Percentiles rank a stretch among this genome's conserved stretches.
Evolutionary conservation across 73 alveolate species (phyloP).

Genomic region (Urostyla sp.): DNA sequence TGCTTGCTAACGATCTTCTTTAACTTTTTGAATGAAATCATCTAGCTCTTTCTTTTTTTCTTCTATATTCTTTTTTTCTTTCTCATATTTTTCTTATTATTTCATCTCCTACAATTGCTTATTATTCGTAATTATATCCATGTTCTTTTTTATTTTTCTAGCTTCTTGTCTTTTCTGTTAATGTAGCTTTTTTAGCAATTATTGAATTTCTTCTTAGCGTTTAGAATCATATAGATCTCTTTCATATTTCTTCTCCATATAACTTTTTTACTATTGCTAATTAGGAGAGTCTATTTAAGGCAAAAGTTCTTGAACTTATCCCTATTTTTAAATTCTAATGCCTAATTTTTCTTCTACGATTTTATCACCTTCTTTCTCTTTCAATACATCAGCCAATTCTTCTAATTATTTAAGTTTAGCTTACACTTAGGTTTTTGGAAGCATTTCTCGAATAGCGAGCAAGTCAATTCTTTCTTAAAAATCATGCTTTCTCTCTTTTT

Average conservation of each 20-base stretch:
- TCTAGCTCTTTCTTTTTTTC: slow-evolving; percentile 9
- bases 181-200: not conserved
- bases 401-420: not conserved
- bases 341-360: slow-evolving; percentile 21
- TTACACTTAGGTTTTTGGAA: not conserved
- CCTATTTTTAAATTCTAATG: not conserved
- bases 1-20: slow-evolving; percentile 50
- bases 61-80: not conserved
- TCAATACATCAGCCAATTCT: not conserved
- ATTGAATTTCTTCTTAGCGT: not conserved
- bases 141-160: not conserved
- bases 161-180: slow-evolving; percentile 26
- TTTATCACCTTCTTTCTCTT: slow-evolving; percentile 7
- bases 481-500: slow-evolving; percentile 16
- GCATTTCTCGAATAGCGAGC: not conserved
- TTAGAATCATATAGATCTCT: not conserved
- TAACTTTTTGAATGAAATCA: slow-evolving; percentile 8
- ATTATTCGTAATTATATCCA: not conserved
- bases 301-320: not conserved
- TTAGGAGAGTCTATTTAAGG: not conserved
- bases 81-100: not conserved
- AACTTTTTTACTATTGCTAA: not conserved
- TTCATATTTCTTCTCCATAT: slow-evolving; percentile 8
- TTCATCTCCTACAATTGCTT: not conserved
- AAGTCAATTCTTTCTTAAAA: not conserved